Base-by-base conservation (phyloP, 768 basidiomycete genomes). In the Kwoniella pini region DNA sequence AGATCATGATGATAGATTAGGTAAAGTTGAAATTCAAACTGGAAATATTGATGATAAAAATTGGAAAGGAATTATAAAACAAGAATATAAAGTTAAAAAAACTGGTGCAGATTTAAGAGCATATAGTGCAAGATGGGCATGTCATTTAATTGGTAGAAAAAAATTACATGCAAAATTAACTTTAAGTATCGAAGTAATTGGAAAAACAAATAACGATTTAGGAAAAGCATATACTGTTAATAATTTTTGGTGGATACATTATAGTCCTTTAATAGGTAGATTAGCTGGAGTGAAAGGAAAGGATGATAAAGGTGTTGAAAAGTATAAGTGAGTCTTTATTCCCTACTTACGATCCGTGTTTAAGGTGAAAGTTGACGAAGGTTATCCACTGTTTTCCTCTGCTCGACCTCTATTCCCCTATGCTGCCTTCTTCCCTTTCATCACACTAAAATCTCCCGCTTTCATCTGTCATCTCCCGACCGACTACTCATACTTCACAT, bases 191-290 rank as follows among this genome's bases (percentile, higher is more conserved):
- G 76, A 79, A 42, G 76, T 79, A n/a, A 63, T 79, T 21, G 73
- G 77, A 9, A 67, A 75, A 31, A 75, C 71, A 11, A 63, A 72
- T 24, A 57, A 68, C 10, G 76, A 74, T 36, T 51, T 71, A 17
- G 76, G 76, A 2, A 77, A 80, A 46, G 57, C 79, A 31, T 82
- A 81, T 60, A 82, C 82, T 11, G 55, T 81, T 30, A 81, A 80
- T 7, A 79, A 79, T 9, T 79, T 81, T 78, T 69, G 65, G 79
- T 56, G 55, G 55, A 60, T 55, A 22, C 70, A 83, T 51, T 82
- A 80, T 67, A 82, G 81, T 10, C 82, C 82, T 9, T 70, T 82
- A 27, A 80, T 82, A 43, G 81, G 81, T 1, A 62, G 71, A 17
- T 58, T 81, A 45, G 71, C 80, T 26, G 69, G 74, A 31, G 71